Conservation (phyloP, 2,329 filamentous ascomycete genomes). For the Akanthomyces uredinophilus region DNA sequence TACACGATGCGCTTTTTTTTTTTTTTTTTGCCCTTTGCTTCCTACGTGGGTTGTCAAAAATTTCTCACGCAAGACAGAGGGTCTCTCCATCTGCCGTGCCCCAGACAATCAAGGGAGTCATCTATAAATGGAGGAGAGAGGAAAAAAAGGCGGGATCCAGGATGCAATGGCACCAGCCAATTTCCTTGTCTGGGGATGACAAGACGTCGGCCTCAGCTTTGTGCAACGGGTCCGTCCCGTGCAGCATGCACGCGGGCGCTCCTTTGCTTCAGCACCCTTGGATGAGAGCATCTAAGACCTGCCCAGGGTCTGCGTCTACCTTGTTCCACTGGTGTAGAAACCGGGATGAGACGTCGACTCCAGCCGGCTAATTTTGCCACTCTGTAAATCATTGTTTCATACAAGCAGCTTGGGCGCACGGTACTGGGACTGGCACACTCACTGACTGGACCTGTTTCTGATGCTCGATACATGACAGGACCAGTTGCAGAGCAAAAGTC, state of each 20-base stretch:
- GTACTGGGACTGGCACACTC: too few species aligned
- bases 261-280: background rate
- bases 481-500: background rate
- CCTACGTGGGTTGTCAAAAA: background rate
- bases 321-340: background rate
- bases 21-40: background rate
- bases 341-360: background rate
- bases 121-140: background rate
- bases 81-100: background rate
- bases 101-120: background rate
- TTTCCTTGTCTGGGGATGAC: constrained; percentile 6
- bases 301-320: background rate
- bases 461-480: background rate
- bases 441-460: background rate
- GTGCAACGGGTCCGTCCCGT: background rate
- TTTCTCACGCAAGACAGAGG: background rate
- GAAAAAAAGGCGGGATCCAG: background rate
- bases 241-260: background rate
- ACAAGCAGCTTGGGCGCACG: background rate
- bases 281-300: background rate
- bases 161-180: background rate
- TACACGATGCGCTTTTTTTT: background rate
- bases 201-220: constrained; percentile 7
- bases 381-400: constrained; percentile 6
- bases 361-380: background rate